Evolutionary conservation across 768 basidiomycete genomes (phyloP).

Genomic region (Suillus weaverae): DNA sequence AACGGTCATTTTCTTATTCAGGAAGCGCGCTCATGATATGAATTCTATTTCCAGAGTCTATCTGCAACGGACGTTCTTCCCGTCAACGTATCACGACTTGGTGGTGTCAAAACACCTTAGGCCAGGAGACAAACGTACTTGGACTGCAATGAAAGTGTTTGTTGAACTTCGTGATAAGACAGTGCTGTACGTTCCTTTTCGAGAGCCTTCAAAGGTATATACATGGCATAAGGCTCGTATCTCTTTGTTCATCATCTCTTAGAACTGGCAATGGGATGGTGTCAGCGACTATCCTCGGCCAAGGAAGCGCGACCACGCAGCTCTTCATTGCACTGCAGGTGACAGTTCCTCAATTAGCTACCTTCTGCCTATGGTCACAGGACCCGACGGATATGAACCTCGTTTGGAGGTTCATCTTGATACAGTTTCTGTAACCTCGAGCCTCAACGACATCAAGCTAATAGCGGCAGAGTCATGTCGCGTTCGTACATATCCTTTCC

Average conservation of each 20-base stretch:
- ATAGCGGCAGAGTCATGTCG: constrained; percentile 76
- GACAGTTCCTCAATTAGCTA: constrained; percentile 87
- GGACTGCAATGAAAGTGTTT: constrained; percentile 80
- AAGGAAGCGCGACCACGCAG: constrained; percentile 63
- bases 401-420: constrained; percentile 82
- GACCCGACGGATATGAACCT: constrained; percentile 73
- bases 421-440: constrained; percentile 73
- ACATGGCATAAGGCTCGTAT: not conserved
- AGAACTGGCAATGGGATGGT: constrained; percentile 96
- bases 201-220: constrained; percentile 83
- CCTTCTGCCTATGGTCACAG: constrained; percentile 77
- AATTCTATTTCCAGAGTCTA: constrained; percentile 48
- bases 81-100: constrained; percentile 68
- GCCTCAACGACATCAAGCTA: constrained; percentile 84
- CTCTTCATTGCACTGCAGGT: constrained; percentile 71
- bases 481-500: constrained; percentile 40
- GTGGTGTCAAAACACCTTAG: constrained; percentile 56
- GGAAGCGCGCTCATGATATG: constrained; percentile 4
- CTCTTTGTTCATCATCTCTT: not conserved
- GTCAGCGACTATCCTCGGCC: constrained; percentile 46
- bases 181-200: constrained; percentile 81
- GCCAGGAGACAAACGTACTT: constrained; percentile 79
- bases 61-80: constrained; percentile 83
- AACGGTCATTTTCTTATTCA: constrained; percentile 13
- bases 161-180: constrained; percentile 79